Percentiles rank a stretch among this genome's conserved stretches.
Conservation (phyloP, 495 filamentous ascomycete genomes). For the Tuber microsphaerosporum region DNA sequence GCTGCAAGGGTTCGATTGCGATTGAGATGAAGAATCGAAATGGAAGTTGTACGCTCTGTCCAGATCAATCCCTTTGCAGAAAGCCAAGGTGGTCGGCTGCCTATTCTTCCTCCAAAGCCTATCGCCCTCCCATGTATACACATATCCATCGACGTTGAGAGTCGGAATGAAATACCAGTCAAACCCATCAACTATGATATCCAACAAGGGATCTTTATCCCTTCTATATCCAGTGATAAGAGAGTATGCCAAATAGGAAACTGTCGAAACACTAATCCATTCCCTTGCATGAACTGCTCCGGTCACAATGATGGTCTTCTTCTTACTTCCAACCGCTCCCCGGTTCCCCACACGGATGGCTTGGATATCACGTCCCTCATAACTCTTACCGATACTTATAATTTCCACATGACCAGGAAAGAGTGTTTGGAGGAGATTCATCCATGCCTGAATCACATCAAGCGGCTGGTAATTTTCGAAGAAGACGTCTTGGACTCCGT, state of each 20-base stretch:
- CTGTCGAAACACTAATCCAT: slow-evolving; percentile 90
- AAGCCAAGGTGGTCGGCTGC: slow-evolving; percentile 70
- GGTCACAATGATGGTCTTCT: slow-evolving; percentile 73
- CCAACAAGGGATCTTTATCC: slow-evolving; percentile 42
- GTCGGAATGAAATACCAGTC: slow-evolving; percentile 87
- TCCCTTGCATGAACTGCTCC: slow-evolving; percentile 87
- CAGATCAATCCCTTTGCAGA: slow-evolving; percentile 82
- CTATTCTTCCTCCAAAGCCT: slow-evolving; percentile 94
- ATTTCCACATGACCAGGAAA: slow-evolving; percentile 71
- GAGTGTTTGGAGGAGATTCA: slow-evolving; percentile 79
- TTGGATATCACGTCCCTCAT: slow-evolving; percentile 77
- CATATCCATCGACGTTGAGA: slow-evolving; percentile 88
- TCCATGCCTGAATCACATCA: slow-evolving; percentile 74
- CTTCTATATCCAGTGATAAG: slow-evolving; percentile 75
- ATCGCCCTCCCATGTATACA: slow-evolving; percentile 86
- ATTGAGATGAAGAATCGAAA: slow-evolving; percentile 64
- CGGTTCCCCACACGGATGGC: slow-evolving; percentile 65
- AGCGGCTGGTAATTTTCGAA: slow-evolving; percentile 82
- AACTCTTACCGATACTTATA: slow-evolving; percentile 68
- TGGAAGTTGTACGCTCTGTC: slow-evolving; percentile 78
- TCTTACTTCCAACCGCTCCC: slow-evolving; percentile 7
- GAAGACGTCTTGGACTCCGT: slow-evolving; percentile 60
- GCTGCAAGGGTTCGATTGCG: slow-evolving; percentile 73
- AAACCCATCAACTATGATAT: slow-evolving; percentile 66
- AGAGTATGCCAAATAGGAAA: slow-evolving; percentile 86